Base-by-base conservation (phyloP, 192 early-diverging fungal genomes). In the Rhizoclosmatium sp. region DNA sequence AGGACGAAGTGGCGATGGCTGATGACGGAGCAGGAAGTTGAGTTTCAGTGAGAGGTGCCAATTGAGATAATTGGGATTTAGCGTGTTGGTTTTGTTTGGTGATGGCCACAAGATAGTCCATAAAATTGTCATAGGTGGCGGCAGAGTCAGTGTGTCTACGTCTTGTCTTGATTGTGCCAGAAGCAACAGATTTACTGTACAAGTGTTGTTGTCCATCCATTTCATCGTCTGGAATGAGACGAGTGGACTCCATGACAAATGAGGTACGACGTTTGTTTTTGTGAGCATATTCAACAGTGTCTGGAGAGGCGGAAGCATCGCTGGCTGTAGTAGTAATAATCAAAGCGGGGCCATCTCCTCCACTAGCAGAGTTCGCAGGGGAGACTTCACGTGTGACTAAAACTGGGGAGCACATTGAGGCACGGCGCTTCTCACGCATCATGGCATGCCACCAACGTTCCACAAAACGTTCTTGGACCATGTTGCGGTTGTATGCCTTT, bases 401-500 rank as follows among this genome's bases (percentile, higher is more conserved):
- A 40, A 14, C 16, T 12, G n/a, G 19, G 21, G 64, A 65, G 31
- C 46, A 31, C 54, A 75, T 47, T 19, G 59, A 62, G 4, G 56
- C 14, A 9, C 59, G 62, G 5, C 75, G 4, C 47, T 71, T 44
- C 23, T 78, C 66, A 4, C 45, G 12, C 54, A 82, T 65, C 19
- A 76, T 66, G 41, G 41, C 31, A 21, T 75, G 65, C 77, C 78
- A 86, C 66, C 84, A 86, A 2, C 75, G 48, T 61, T 82, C 73
- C 2, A 86, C 69, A 48, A 83, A 86, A 44, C 85, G 74, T 71
- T 86, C 85, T 72, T 86, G 85, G 16, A 84, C 59, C 51, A 78
- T 69, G 47, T 86, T 86, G 19, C 78, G 70, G 14, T 71, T 65
- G 72, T 85, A 86, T 19, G 64, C 54, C 46, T 82, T 75, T 3